Conservation (phyloP, 1,284 basidiomycete genomes). For the Marasmius oreades region DNA sequence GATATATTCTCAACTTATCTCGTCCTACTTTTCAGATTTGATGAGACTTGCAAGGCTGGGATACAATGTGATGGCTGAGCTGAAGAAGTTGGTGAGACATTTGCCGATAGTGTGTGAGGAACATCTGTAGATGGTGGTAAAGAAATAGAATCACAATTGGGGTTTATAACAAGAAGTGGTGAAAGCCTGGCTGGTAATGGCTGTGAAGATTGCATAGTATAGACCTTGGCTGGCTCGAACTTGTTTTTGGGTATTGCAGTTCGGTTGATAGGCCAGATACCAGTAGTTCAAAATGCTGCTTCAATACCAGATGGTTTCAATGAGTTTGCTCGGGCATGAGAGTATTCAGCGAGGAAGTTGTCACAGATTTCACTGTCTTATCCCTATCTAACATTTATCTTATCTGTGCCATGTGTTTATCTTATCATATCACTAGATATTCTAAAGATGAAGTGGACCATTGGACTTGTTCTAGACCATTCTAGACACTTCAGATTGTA, state of each 20-base stretch:
- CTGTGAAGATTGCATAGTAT: slow-evolving; percentile 6
- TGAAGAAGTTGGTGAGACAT: neutral
- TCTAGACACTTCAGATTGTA: no score
- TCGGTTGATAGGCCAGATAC: slow-evolving; percentile 18
- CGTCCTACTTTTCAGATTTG: neutral
- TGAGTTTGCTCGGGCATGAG: slow-evolving; percentile 10
- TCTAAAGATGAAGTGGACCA: no score
- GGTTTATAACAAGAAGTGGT: neutral
- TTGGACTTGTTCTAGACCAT: no score
- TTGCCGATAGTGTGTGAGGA: neutral
- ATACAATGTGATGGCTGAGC: neutral
- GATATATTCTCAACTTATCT: no score
- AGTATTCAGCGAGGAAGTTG: slow-evolving; percentile 15
- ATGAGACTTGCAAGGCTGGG: no score
- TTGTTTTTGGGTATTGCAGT: slow-evolving; percentile 6
- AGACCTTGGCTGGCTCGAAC: slow-evolving; percentile 12
- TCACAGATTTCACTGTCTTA: no score
- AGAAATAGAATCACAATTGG: neutral
- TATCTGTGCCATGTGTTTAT: no score
- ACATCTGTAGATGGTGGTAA: neutral
- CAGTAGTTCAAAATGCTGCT: slow-evolving; percentile 17
- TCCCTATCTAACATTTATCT: no score
- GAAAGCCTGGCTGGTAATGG: slow-evolving; percentile 5
- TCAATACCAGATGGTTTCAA: slow-evolving; percentile 17
- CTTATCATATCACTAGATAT: no score